These are phyloP conservation scores for Grammothele lineata DNA, from an alignment of 768 basidiomycete genomes.

Conservation along the genomic window DNA sequence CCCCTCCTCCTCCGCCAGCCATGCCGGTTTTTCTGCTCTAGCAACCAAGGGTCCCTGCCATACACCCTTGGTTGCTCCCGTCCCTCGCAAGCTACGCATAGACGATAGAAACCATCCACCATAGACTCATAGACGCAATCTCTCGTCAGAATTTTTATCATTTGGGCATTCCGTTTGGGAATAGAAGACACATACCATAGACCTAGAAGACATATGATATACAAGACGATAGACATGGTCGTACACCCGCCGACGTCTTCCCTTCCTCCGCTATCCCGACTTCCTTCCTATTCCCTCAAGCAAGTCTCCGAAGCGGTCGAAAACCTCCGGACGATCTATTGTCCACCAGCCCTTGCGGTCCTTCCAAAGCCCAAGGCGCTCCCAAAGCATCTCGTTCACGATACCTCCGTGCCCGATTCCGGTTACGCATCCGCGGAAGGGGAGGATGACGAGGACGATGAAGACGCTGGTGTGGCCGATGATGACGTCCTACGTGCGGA, in stretches of 20 bases:
- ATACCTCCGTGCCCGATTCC: slow-evolving; percentile 56
- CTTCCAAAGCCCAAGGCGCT: slow-evolving; percentile 17
- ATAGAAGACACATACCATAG: slow-evolving; percentile 5
- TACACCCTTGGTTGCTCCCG: slow-evolving; percentile 32
- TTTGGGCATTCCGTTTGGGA: too few species aligned
- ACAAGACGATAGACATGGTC: slow-evolving; percentile 7
- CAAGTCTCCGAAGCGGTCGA: slow-evolving; percentile 38
- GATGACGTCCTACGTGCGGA: slow-evolving; percentile 54
- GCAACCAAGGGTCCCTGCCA: slow-evolving; percentile 40
- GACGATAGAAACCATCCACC: slow-evolving; percentile 27
- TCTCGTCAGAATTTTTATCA: background rate
- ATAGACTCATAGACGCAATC: slow-evolving; percentile 11
- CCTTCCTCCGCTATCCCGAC: slow-evolving; percentile 53
- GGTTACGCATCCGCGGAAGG: slow-evolving; percentile 76
- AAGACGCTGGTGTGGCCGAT: slow-evolving; percentile 25
- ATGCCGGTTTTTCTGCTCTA: slow-evolving; percentile 54
- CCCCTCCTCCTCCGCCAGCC: slow-evolving; percentile 16
- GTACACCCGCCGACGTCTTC: slow-evolving; percentile 39
- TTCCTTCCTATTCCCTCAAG: slow-evolving; percentile 32
- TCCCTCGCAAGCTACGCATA: slow-evolving; percentile 18
- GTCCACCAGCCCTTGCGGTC: slow-evolving; percentile 30
- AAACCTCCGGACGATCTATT: slow-evolving; percentile 50
- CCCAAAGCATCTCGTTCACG: slow-evolving; percentile 31
- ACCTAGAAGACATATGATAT: background rate
- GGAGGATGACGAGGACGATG: slow-evolving; percentile 34